Evolutionary conservation across 2,329 filamentous ascomycete species (phyloP).

Genomic region (Mycosphaerella sp.): DNA sequence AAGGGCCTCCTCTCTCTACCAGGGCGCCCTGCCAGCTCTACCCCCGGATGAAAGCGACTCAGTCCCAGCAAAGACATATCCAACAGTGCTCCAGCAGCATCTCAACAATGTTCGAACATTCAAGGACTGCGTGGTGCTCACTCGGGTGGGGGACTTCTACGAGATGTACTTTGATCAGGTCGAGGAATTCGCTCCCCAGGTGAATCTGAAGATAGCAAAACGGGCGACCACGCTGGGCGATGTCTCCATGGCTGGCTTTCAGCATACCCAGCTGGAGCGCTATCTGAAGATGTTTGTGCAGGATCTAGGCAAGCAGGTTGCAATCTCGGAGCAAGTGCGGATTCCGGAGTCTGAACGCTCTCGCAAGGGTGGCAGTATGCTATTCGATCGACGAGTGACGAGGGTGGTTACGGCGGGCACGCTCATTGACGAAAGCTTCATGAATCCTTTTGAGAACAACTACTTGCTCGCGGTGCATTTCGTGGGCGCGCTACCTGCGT

Average conservation of each 20-base stretch:
- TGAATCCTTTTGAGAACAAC: conserved; percentile 90
- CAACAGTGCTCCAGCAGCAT: conserved; percentile 82
- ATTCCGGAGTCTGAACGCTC: conserved; percentile 49
- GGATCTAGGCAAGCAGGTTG: conserved; percentile 83
- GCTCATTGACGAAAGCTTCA: conserved; percentile 94
- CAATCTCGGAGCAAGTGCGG: conserved; percentile 87
- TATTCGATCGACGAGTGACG: conserved; percentile 78
- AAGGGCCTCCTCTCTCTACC: conserved; percentile 45
- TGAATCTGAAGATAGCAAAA: conserved; percentile 78
- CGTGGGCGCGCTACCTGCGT: conserved; percentile 26
- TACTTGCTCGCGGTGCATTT: conserved; percentile 78
- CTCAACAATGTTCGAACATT: conserved; percentile 86
- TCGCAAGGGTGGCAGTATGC: conserved; percentile 65
- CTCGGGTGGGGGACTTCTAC: conserved; percentile 91
- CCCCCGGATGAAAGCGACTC: conserved; percentile 40
- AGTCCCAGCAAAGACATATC: conserved; percentile 54
- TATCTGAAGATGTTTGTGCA: conserved; percentile 91
- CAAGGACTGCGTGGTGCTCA: conserved; percentile 82
- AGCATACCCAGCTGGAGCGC: conserved; percentile 83
- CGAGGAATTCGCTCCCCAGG: conserved; percentile 73
- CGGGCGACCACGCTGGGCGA: conserved; percentile 72
- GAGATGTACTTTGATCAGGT: conserved; percentile 97
- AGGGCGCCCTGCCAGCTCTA: conserved; percentile 47
- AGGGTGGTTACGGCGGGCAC: conserved; percentile 92
- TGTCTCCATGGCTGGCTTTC: conserved; percentile 93